These are phyloP conservation scores for Zalaria sp. DNA, from an alignment of 2,329 filamentous ascomycete genomes.

Conservation along the genomic window DNA sequence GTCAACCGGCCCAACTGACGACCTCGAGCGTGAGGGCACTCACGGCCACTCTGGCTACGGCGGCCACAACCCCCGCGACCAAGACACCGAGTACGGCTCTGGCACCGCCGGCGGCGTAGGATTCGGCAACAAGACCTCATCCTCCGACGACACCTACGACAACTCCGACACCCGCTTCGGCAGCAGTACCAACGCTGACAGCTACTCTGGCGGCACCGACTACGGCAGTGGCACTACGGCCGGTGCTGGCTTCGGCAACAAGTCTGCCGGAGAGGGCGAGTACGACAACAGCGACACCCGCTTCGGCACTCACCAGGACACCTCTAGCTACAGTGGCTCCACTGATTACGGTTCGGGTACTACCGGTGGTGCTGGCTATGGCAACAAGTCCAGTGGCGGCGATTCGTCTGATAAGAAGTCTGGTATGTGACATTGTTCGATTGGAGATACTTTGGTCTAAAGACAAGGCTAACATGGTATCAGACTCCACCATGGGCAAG, in stretches of 20 bases:
- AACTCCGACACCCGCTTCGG: conserved; percentile 13
- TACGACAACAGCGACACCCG: background rate
- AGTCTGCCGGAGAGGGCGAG: conserved; percentile 10
- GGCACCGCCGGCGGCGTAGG: conserved; percentile 12
- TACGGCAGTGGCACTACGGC: conserved; percentile 19
- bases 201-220: conserved; percentile 12
- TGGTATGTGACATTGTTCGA: background rate
- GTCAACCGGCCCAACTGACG: background rate
- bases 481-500: conserved; percentile 40
- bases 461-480: conserved; percentile 4
- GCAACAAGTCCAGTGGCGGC: conserved; percentile 17
- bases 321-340: conserved; percentile 12
- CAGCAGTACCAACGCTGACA: background rate
- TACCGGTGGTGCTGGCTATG: conserved; percentile 21
- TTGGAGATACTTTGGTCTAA: conserved; percentile 1
- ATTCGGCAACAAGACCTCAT: conserved; percentile 20
- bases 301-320: too few relatives aligned
- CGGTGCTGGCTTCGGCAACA: conserved; percentile 24
- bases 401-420: background rate
- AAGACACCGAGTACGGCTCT: conserved; percentile 8
- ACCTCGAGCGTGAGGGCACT: background rate
- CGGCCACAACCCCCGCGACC: background rate
- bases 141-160: conserved; percentile 7
- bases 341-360: conserved; percentile 17
- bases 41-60: background rate